These are phyloP conservation scores for Xylaria scruposa DNA, from an alignment of 495 filamentous ascomycete species.

Conservation along the genomic window DNA sequence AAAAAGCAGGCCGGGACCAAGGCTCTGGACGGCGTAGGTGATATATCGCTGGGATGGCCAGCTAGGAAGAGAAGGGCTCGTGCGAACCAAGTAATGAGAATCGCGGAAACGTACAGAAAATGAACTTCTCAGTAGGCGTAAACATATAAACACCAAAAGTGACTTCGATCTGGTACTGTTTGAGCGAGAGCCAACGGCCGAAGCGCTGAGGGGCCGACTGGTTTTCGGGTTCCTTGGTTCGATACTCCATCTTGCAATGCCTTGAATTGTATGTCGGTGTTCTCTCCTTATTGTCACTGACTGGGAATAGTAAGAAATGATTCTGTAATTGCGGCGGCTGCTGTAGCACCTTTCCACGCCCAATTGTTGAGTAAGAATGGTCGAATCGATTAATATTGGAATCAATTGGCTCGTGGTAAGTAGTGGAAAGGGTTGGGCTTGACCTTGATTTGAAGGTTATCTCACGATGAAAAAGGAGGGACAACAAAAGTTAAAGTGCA, in stretches of 20 bases:
- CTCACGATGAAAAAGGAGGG: not conserved
- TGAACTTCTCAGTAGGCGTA: conserved; percentile 55
- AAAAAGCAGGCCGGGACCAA: not conserved
- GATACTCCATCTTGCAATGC: conserved; percentile 32
- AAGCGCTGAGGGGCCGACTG: conserved; percentile 48
- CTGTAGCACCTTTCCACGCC: not conserved
- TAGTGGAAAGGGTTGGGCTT: not conserved
- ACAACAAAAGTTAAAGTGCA: conserved; percentile 1
- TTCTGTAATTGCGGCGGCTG: not conserved
- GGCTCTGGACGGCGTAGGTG: not conserved
- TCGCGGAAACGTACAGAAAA: conserved; percentile 49
- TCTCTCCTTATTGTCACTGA: not conserved
- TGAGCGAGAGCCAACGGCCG: conserved; percentile 55
- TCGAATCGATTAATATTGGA: not conserved
- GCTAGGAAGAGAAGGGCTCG: conserved; percentile 1
- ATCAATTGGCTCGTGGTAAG: not conserved
- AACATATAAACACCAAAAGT: conserved; percentile 58
- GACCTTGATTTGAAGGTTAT: not conserved
- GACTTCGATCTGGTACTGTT: conserved; percentile 61
- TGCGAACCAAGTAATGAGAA: not conserved
- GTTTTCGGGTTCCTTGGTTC: conserved; percentile 41
- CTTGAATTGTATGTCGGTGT: conserved; percentile 1
- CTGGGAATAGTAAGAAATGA: not conserved
- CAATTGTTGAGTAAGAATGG: conserved; percentile 1
- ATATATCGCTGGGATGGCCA: not conserved